phyloP scores from a whole-genome alignment of 2,329 filamentous ascomycete species.

The Elsinoe perseae region DNA sequence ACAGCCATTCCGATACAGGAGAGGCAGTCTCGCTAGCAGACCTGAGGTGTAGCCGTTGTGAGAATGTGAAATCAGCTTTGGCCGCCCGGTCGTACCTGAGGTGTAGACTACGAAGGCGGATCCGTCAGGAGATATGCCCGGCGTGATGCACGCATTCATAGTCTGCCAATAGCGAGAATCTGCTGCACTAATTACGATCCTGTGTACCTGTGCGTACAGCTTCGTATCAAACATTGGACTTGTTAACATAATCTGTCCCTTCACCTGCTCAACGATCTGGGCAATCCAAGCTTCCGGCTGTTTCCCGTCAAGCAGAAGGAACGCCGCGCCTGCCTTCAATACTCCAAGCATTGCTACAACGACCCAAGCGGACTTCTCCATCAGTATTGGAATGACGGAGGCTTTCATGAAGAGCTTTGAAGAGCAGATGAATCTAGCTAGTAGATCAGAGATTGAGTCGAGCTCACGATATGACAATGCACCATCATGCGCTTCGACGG shows the following conservation, averaged over 20 bases:
- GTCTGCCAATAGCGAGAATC: neutral
- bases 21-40: neutral
- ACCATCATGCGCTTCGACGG: conserved; percentile 4
- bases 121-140: neutral
- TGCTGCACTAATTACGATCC: neutral
- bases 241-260: neutral
- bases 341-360: conserved; percentile 32
- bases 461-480: conserved; percentile 11
- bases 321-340: conserved; percentile 32
- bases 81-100: conserved; percentile 14
- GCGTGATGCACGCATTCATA: neutral
- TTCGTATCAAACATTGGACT: neutral
- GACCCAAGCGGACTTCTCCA: conserved; percentile 32
- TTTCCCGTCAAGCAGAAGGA: conserved; percentile 20
- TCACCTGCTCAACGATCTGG: neutral
- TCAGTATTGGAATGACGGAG: conserved; percentile 29
- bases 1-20: neutral
- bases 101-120: conserved; percentile 13
- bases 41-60: neutral
- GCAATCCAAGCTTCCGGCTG: conserved; percentile 1
- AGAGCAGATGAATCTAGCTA: neutral
- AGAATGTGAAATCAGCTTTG: conserved; percentile 1
- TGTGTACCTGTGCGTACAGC: neutral
- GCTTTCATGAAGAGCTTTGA: neutral
- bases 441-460: neutral